Base-by-base conservation (phyloP, 805 yeast species). In the Teunomyces pallodes region DNA sequence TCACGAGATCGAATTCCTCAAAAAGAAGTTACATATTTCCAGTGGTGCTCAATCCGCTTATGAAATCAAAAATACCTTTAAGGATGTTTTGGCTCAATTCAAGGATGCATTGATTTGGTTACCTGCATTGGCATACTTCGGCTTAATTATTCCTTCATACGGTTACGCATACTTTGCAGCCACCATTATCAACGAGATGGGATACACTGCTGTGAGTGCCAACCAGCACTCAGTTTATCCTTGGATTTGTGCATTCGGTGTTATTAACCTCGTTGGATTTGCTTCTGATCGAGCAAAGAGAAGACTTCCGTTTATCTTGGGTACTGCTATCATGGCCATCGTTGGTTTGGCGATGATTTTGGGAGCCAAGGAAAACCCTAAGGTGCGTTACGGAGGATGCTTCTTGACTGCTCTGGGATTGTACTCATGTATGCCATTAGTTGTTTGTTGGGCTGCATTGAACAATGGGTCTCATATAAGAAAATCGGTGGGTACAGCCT, bases 191-290 rank as follows among this genome's bases (percentile, higher is more conserved):
- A 70, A 70, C 45, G 65, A 77, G 36, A 70, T 85, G 69, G 85
- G 86, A 16, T 76, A 84, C 71, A 76, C 88, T 2, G 83, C 88
- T 2, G 85, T 82, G 57, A 72, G 79, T 47, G 92, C 95, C 8
- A 90, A 90, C 65, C 79, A 85, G 47, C 84, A 84, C 67, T 86
- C 96, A 0, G 87, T 90, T 43, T 90, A 89, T 55, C 95, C 96
- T 16, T 90, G 95, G 91, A 73, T 87, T 36, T 69, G 77, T 27
- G 87, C 96, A 0, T 86, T 89, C 59, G 90, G 85, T 5, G 69
- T 79, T 30, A 79, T 84, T 39, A 82, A 84, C 67, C 57, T 80
- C 3, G 53, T 77, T n/a, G 92, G 96, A 0, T 69, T 74, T 49
- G 52, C 46, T 63, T 58, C 45, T 64, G 96, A 89, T 62, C 65